Evolutionary conservation across 805 yeast genomes (phyloP), one percentile per base, ranked within the genome.

Genomic region (Barnettozyma botsteinii): DNA sequence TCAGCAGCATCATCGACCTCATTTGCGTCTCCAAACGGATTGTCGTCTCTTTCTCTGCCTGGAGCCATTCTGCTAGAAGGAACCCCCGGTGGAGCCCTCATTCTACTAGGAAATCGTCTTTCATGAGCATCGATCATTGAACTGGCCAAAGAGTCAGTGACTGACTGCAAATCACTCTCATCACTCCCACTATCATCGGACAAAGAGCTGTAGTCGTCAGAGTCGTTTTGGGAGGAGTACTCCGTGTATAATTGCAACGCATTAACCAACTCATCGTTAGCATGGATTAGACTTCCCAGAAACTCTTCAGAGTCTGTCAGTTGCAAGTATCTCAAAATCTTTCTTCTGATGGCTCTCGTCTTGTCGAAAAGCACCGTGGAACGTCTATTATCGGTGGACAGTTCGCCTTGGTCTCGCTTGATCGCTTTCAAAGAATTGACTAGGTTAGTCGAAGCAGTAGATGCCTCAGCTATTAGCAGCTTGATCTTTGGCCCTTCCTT

Each of bases 181-280:
- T 64, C 70, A 43, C 65, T 71, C 7, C 35, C 42, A 32, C 34
- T 31, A 15, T 37, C 59, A 60, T 22, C 64, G 59, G 40, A 63
- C 19, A 49, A 33, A 1, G 58, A 59, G 19, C 63, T 66, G 14
- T 66, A 69, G 6, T 70, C 69, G 40, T 70, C 76, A 33, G 62
- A 62, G 23, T 61, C 66, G 26, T 67, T 39, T 49, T 76, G 61
- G 43, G 66, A 46, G 49, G 79, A 60, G 65, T 66, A 60, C 35
- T 72, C 70, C 43, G 89, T 95, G 57, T 77, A 89, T 38, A 67
- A 62, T 50, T 78, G 76, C 52, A 93, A 70, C 0, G 88, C 81
- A 4, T 66, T 66, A 7, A 93, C 94, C 45, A 93, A 71, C 57
- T 86, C 89, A 52, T 93, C 98, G 57, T 93, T 93, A 33, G 96